Percentiles rank a stretch among this genome's conserved stretches.
Evolutionary conservation across 202 grass and related monocot species (phyloP).

Genomic region (Saccharum hybrid): DNA sequence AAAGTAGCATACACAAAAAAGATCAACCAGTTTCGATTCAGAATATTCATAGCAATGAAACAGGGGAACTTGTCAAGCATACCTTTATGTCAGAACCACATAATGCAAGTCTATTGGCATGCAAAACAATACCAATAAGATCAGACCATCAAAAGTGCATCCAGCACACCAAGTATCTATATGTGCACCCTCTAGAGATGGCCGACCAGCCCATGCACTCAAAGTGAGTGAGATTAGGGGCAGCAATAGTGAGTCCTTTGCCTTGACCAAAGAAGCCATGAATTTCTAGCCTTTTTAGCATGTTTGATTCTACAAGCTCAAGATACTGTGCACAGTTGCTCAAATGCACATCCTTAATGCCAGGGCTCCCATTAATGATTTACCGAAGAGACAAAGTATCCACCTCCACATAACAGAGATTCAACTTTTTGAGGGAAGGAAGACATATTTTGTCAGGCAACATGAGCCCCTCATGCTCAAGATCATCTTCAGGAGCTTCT

Average conservation of each 20-base stretch:
- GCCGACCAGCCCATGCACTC: conserved; percentile 14
- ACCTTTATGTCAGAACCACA: conserved; percentile 42
- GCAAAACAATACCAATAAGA: not conserved
- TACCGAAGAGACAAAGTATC: not conserved
- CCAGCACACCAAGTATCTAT: conserved; percentile 24
- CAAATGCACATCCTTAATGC: conserved; percentile 37
- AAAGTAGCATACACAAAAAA: not conserved
- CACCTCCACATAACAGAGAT: conserved; percentile 31
- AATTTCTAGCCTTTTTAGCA: conserved; percentile 43
- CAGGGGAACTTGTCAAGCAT: conserved; percentile 2
- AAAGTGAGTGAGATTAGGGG: conserved; percentile 38
- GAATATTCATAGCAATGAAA: not conserved
- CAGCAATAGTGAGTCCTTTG: conserved; percentile 15
- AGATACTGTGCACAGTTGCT: conserved; percentile 19
- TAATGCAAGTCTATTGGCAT: conserved; percentile 23
- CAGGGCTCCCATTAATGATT: conserved; percentile 37
- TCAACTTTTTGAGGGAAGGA: conserved; percentile 47
- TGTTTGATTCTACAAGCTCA: conserved; percentile 29
- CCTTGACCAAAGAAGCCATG: not conserved
- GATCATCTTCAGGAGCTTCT: conserved; percentile 16
- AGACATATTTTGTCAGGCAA: conserved; percentile 36
- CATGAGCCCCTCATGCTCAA: conserved; percentile 11
- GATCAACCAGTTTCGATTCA: not conserved
- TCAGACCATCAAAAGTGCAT: conserved; percentile 13
- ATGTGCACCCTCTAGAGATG: conserved; percentile 39